Base-by-base conservation (phyloP, 306 rosid genomes). In the Castanea crenata region DNA sequence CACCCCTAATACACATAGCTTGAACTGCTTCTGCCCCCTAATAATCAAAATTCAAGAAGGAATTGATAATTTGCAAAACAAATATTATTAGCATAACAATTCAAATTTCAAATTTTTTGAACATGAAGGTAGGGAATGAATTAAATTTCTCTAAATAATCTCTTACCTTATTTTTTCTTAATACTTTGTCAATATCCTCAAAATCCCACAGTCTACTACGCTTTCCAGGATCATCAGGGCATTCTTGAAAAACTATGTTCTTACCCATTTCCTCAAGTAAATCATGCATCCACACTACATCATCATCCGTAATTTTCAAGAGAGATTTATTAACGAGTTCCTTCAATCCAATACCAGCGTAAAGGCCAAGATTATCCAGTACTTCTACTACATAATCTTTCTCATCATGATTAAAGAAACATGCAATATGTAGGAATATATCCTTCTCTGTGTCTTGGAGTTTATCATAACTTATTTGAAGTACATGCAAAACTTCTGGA, bases 341-440 rank as follows among this genome's bases (percentile, higher is more conserved):
- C 11, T 5, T n/a, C 19, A 69, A 6, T 16, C 55, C 25, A 38
- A 15, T 6, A 1, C 3, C 0, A 16, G 74, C 3, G 5, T 41
- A 1, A 27, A 69, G 20, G 13, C 19, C 74, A 35, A 51, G n/a
- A 19, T 5, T 25, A 44, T 69, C 14, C 0, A 41, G 4, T 19
- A 69, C 10, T 14, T 69, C 2, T 41, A 4, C 54, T 0, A 27
- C 23, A 2, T 1, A 0, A 8, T 38, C 1, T 15, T 16, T 38
- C 1, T 0, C 0, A 0, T 41, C 0, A 46, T 46, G 54, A 3
- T 21, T 69, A 4, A 69, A 69, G 18, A 35, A 69, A 6, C 54
- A 69, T 2, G 55, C 74, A 18, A 69, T 41, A 13, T 69, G 55
- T 19, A 69, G 34, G 55, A 69, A 69, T 19, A 69, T 38, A 20